A percentile compares a stretch with the other conserved stretches of the same genome.
Conservation (phyloP, 106 monocot genomes). For the Amphibolis antarctica region DNA sequence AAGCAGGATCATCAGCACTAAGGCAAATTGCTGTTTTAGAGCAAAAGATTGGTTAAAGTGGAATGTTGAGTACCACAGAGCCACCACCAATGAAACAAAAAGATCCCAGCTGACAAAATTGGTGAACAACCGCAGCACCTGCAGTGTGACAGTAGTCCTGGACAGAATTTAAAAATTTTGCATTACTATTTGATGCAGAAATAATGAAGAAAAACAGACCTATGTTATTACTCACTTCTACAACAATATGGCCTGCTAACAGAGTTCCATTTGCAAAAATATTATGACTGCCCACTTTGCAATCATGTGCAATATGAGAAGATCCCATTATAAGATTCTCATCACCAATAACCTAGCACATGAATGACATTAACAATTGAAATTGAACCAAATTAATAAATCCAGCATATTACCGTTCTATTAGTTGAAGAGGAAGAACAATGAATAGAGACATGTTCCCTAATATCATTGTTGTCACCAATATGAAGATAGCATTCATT, state of each 20-base stretch:
- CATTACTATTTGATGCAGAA: background rate
- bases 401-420: conserved; percentile 37
- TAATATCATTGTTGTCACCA: conserved; percentile 85
- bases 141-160: conserved; percentile 74
- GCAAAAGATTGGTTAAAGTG: background rate
- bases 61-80: conserved; percentile 45
- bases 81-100: conserved; percentile 88
- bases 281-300: conserved; percentile 76
- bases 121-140: conserved; percentile 72
- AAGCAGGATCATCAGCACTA: too few species aligned
- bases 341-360: conserved; percentile 70
- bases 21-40: too few species aligned
- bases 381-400: background rate
- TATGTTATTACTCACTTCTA: conserved; percentile 40
- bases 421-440: conserved; percentile 83
- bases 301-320: conserved; percentile 97
- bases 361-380: conserved; percentile 1
- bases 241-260: conserved; percentile 77
- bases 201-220: background rate
- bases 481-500: conserved; percentile 85
- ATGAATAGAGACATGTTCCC: conserved; percentile 83
- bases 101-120: conserved; percentile 91
- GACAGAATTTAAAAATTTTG: background rate
- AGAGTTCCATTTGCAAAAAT: conserved; percentile 93
- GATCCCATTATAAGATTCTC: conserved; percentile 93